Conservation (phyloP, 768 basidiomycete species). For the Tulasnella sp. region DNA sequence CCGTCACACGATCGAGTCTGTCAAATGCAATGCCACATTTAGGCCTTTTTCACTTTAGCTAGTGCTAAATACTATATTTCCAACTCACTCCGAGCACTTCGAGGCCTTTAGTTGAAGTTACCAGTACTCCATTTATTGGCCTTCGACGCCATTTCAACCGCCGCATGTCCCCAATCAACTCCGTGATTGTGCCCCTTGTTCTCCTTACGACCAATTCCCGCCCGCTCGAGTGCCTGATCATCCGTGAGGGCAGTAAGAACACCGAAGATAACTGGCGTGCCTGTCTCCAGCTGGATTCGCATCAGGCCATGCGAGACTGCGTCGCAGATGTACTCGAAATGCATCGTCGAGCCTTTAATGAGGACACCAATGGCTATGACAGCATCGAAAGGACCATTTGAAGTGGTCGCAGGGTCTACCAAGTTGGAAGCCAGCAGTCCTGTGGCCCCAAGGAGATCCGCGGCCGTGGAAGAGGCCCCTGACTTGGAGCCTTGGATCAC, state of each 20-base stretch:
- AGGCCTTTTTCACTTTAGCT: too few species aligned
- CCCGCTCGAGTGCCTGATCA: conserved; percentile 87
- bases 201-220: conserved; percentile 66
- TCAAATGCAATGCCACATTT: too few species aligned
- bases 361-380: conserved; percentile 96
- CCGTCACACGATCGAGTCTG: too few species aligned
- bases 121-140: conserved; percentile 58
- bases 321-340: conserved; percentile 98
- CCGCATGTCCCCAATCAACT: conserved; percentile 94
- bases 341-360: conserved; percentile 97
- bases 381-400: conserved; percentile 69
- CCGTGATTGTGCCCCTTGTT: conserved; percentile 92
- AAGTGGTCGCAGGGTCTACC: conserved; percentile 37
- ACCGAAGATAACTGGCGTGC: conserved; percentile 92
- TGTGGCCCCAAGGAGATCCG: conserved; percentile 59
- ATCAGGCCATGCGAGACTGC: conserved; percentile 88
- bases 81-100: background rate
- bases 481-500: conserved; percentile 80
- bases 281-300: conserved; percentile 87
- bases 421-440: conserved; percentile 39
- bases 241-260: conserved; percentile 88
- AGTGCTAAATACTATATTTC: too few species aligned
- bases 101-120: conserved; percentile 32
- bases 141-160: conserved; percentile 81
- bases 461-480: conserved; percentile 64